Conservation (phyloP, 352 stramenopile species). For the Pythium grandisporangium region DNA sequence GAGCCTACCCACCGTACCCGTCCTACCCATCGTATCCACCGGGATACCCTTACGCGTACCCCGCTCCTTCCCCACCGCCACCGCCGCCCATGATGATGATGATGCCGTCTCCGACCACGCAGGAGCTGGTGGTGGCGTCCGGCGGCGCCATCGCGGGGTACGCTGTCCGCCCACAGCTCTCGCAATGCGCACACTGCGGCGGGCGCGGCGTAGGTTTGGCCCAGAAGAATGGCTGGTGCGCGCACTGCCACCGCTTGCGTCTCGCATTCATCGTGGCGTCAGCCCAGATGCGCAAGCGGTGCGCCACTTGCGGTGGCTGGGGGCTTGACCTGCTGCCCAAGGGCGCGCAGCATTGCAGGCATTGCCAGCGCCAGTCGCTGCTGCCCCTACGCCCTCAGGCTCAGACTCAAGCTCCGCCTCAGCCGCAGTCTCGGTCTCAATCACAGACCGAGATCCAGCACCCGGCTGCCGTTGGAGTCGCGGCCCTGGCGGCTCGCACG, state of each 20-base stretch:
- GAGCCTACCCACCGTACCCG: slow-evolving; percentile 3
- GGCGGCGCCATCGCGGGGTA: slow-evolving; percentile 10
- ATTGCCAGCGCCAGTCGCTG: no score
- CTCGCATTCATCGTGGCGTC: slow-evolving; percentile 68
- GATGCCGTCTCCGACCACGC: slow-evolving; percentile 1
- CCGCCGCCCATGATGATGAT: slow-evolving; percentile 3
- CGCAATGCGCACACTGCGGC: slow-evolving; percentile 38
- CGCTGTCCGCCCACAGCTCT: slow-evolving; percentile 19
- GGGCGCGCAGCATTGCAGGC: no score
- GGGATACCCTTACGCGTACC: slow-evolving; percentile 1
- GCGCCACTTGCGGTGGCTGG: slow-evolving; percentile 42
- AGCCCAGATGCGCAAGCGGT: slow-evolving; percentile 40
- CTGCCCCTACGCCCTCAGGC: no score
- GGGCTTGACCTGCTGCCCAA: slow-evolving; percentile 42
- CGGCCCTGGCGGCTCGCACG: no score
- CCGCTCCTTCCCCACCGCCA: not conserved
- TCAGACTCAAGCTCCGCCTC: no score
- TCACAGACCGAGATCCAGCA: no score
- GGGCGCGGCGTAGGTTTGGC: slow-evolving; percentile 44
- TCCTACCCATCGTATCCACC: not conserved
- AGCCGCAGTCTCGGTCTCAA: no score
- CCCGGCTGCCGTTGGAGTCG: no score
- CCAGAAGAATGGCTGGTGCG: slow-evolving; percentile 62
- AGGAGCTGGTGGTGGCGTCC: not conserved
- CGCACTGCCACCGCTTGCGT: slow-evolving; percentile 55